Evolutionary conservation across 1,284 basidiomycete genomes (phyloP).

Genomic region (Sanghuangporus sanghuang): DNA sequence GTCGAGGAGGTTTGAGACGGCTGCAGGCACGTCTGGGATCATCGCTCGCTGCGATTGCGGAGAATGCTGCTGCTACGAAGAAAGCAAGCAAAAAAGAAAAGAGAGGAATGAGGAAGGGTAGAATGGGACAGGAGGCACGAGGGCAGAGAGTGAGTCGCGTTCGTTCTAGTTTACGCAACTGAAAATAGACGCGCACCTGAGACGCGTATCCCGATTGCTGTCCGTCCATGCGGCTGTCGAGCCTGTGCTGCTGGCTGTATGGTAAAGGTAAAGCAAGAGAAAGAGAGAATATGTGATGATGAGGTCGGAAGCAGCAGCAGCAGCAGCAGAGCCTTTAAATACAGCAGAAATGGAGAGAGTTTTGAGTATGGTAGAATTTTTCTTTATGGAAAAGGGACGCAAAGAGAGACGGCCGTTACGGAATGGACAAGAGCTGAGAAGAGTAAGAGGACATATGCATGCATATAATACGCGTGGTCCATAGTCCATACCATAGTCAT

Average conservation of each 20-base stretch:
- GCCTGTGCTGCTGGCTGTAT: too few species aligned
- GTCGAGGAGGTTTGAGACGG: slow-evolving; percentile 81
- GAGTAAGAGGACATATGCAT: background rate
- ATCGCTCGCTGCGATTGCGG: slow-evolving; percentile 19
- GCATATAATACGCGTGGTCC: background rate
- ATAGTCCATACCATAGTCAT: background rate
- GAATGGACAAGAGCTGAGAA: too few species aligned
- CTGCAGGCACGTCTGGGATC: slow-evolving; percentile 45
- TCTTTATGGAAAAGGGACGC: too few species aligned
- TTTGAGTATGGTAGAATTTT: too few species aligned
- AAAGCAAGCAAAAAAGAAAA: background rate
- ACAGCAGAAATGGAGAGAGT: too few species aligned
- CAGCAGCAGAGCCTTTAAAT: too few species aligned
- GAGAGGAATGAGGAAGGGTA: background rate
- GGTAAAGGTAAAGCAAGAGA: too few species aligned
- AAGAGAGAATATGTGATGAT: too few species aligned
- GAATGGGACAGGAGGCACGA: background rate
- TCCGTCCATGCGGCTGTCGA: background rate
- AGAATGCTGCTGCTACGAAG: slow-evolving; percentile 17
- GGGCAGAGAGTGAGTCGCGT: background rate
- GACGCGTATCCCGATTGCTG: background rate
- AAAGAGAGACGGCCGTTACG: too few species aligned
- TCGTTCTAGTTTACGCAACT: background rate
- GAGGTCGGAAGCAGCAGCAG: too few species aligned
- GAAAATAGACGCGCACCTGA: background rate